Conservation (phyloP, 2,329 filamentous ascomycete genomes). For the Botrytis fabae region DNA sequence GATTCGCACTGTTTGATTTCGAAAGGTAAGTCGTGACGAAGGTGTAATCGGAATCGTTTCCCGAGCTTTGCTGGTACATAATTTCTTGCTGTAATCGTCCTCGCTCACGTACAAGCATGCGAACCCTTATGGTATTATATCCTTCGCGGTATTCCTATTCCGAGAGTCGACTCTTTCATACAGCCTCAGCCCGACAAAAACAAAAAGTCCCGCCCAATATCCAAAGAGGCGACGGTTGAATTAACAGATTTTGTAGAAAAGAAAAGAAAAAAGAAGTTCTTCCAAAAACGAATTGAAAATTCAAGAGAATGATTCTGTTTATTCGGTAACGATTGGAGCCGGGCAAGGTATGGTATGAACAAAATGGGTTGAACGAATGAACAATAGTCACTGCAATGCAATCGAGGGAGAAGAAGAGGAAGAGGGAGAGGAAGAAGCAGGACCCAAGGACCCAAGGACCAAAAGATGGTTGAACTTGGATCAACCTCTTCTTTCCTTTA, state of each 20-base stretch:
- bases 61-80: constrained; percentile 4
- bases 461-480: constrained; percentile 6
- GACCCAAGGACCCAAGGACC: not conserved
- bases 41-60: not conserved
- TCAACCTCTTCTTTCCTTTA: constrained; percentile 15
- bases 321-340: constrained; percentile 1
- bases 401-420: not conserved
- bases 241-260: constrained; percentile 18
- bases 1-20: constrained; percentile 20
- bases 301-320: constrained; percentile 23
- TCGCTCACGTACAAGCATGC: not conserved
- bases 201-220: constrained; percentile 19
- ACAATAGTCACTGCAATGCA: not conserved
- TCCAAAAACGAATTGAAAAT: constrained; percentile 22
- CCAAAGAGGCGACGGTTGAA: constrained; percentile 17
- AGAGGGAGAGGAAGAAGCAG: not conserved
- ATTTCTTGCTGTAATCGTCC: constrained; percentile 8
- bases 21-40: not conserved
- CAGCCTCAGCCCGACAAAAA: constrained; percentile 12
- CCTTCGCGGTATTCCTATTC: not conserved
- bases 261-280: constrained; percentile 19
- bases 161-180: not conserved
- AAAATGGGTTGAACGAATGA: not conserved
- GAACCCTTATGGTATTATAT: constrained; percentile 1
- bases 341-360: not conserved